phyloP scores from a whole-genome alignment of 345 rosid genomes.

The Murraya koenigii region DNA sequence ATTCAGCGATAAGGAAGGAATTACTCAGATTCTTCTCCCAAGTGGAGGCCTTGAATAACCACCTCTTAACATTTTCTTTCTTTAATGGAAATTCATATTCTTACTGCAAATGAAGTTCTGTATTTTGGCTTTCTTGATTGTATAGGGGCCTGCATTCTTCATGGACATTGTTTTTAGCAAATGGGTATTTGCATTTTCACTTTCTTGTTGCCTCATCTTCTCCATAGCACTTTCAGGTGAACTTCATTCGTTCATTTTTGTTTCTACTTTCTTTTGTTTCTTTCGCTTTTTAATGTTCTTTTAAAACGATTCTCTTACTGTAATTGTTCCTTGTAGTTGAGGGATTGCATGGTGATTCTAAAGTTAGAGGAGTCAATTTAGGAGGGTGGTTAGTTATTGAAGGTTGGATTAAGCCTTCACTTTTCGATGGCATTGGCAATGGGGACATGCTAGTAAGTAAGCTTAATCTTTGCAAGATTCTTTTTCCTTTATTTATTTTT shows the following conservation, averaged over 20 bases:
- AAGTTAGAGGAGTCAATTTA: conserved; percentile 72
- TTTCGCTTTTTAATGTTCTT: not conserved
- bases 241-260: not conserved
- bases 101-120: conserved; percentile 22
- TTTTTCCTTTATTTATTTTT: not conserved
- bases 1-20: conserved; percentile 48
- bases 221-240: conserved; percentile 43
- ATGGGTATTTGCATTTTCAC: conserved; percentile 51
- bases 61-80: not conserved
- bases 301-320: not conserved
- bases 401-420: conserved; percentile 84
- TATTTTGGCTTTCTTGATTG: conserved; percentile 29
- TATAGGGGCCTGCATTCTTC: conserved; percentile 36
- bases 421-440: conserved; percentile 64
- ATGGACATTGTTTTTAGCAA: conserved; percentile 49
- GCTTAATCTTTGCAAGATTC: conserved; percentile 8
- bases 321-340: conserved; percentile 37
- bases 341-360: conserved; percentile 51
- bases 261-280: conserved; percentile 4
- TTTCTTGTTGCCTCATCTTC: conserved; percentile 40
- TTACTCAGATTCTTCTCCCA: conserved; percentile 26
- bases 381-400: conserved; percentile 84
- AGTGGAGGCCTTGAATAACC: conserved; percentile 4
- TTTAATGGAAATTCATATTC: conserved; percentile 17
- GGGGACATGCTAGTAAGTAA: conserved; percentile 72